phyloP scores from a whole-genome alignment of 108 stramenopile genomes.

The Aurantiochytrium sp. region DNA sequence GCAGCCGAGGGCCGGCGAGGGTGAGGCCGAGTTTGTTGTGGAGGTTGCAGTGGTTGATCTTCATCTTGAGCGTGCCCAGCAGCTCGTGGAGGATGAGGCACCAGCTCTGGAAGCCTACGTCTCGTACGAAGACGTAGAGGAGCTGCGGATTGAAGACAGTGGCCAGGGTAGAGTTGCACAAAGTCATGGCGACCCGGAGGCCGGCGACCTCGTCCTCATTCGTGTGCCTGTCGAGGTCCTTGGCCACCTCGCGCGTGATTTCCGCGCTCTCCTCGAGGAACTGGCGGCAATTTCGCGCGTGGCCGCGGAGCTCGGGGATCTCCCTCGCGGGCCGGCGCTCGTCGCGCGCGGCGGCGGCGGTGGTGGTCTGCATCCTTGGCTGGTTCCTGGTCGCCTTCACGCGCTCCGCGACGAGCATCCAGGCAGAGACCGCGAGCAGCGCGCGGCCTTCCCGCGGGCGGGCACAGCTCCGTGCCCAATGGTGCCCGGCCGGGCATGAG shows the following conservation, averaged over 20 bases:
- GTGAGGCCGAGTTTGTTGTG: not conserved
- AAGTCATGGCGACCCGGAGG: not conserved
- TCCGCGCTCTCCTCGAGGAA: not conserved
- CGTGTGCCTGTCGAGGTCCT: not conserved
- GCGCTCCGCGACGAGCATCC: too few relatives aligned
- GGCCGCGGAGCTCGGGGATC: too few relatives aligned
- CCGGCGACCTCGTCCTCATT: not conserved
- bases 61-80: not conserved
- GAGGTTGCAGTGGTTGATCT: not conserved
- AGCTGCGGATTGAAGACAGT: not conserved
- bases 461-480: too few relatives aligned
- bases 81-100: not conserved
- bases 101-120: conserved; percentile 7
- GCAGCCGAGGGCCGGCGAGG: not conserved
- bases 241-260: not conserved
- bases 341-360: too few relatives aligned
- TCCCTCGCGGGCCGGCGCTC: too few relatives aligned
- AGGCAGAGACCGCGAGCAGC: too few relatives aligned
- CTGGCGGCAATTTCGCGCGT: too few relatives aligned
- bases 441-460: too few relatives aligned
- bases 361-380: too few relatives aligned
- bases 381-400: too few relatives aligned
- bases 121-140: not conserved
- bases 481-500: too few relatives aligned
- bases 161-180: not conserved